Percentiles rank a stretch among this genome's conserved stretches.
These are phyloP conservation scores for Fusarium sp. DNA, from an alignment of 2,329 filamentous ascomycete species.

Conservation along the genomic window DNA sequence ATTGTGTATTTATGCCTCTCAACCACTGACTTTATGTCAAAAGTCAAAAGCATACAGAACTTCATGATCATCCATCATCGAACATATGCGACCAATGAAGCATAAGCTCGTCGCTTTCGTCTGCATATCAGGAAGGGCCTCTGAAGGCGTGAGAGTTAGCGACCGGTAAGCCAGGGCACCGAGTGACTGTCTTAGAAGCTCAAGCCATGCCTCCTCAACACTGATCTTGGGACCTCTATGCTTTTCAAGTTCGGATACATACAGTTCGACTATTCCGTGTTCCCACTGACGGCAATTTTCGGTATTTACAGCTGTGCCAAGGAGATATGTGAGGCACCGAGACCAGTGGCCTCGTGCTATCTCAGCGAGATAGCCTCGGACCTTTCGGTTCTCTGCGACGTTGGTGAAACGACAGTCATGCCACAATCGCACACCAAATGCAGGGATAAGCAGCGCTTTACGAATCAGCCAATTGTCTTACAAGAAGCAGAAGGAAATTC, in stretches of 20 bases:
- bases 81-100: neutral
- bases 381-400: too few species aligned
- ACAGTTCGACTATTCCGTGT: neutral
- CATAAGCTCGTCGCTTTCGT: neutral
- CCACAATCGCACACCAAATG: too few species aligned
- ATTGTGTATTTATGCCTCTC: too few species aligned
- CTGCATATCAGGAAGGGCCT: neutral
- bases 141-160: neutral
- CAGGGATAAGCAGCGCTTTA: too few species aligned
- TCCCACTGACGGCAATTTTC: neutral
- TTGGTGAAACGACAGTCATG: too few species aligned
- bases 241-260: neutral
- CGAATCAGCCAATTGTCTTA: too few species aligned
- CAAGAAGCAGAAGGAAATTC: too few species aligned
- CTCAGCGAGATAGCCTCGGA: too few species aligned
- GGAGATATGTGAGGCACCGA: neutral
- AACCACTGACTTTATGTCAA: neutral
- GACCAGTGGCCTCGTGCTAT: neutral
- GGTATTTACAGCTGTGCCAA: neutral
- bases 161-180: neutral
- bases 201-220: neutral
- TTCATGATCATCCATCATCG: neutral
- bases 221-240: neutral
- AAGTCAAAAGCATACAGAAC: neutral
- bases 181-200: neutral